Evolutionary conservation across 495 filamentous ascomycete genomes (phyloP).

Genomic region (Neurospora intermedia): DNA sequence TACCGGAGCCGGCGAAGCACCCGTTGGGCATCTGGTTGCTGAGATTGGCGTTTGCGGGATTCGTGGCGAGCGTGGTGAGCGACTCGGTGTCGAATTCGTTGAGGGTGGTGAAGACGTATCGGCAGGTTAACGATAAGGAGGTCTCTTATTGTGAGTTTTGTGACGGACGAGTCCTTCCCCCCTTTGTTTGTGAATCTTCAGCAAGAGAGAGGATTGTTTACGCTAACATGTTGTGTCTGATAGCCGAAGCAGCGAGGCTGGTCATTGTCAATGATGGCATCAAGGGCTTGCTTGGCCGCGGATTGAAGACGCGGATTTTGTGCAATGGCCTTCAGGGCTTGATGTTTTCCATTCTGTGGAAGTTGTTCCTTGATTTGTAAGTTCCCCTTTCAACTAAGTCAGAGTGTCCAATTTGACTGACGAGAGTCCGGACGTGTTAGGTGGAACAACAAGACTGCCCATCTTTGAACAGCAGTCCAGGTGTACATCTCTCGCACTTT

Average conservation of each 20-base stretch:
- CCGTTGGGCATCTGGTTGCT: slow-evolving; percentile 18
- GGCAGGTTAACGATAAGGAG: slow-evolving; percentile 23
- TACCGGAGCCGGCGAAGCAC: slow-evolving; percentile 15
- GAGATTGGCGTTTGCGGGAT: slow-evolving; percentile 23
- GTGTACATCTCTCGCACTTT: background rate
- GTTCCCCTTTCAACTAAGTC: background rate
- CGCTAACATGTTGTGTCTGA: background rate
- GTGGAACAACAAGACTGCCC: background rate
- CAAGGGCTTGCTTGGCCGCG: slow-evolving; percentile 20
- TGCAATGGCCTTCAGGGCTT: slow-evolving; percentile 27
- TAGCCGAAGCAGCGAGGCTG: slow-evolving; percentile 20
- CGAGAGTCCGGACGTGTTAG: background rate
- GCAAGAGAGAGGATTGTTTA: background rate
- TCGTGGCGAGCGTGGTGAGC: slow-evolving; percentile 20
- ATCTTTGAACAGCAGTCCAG: background rate
- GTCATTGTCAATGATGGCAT: slow-evolving; percentile 21
- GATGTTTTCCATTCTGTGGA: slow-evolving; percentile 25
- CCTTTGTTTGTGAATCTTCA: background rate
- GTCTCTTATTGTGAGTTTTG: slow-evolving; percentile 22
- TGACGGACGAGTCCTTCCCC: background rate
- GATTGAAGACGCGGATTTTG: slow-evolving; percentile 23
- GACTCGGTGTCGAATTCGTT: slow-evolving; percentile 26
- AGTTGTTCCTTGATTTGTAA: slow-evolving; percentile 25
- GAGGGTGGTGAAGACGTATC: slow-evolving; percentile 24
- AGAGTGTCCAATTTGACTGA: background rate